phyloP scores from a whole-genome alignment of 2,329 filamentous ascomycete genomes.

The Fusarium tricinctum region DNA sequence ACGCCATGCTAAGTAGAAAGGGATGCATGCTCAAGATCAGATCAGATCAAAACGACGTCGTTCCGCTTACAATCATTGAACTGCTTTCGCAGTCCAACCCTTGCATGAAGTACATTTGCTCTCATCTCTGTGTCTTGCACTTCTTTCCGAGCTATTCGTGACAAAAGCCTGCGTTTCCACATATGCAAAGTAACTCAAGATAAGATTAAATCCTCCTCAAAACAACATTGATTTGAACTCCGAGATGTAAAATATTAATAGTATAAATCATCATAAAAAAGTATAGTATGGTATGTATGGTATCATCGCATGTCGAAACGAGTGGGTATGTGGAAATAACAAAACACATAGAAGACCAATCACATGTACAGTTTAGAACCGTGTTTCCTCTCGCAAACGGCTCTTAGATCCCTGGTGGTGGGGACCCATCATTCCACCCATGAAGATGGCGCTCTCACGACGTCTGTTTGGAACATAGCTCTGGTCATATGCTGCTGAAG shows the following conservation, averaged over 20 bases:
- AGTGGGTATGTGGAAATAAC: constrained; percentile 52
- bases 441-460: constrained; percentile 73
- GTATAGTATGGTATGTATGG: constrained; percentile 39
- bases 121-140: neutral
- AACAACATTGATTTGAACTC: constrained; percentile 20
- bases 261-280: constrained; percentile 45
- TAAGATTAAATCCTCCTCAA: constrained; percentile 29
- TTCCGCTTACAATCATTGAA: constrained; percentile 7
- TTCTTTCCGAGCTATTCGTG: constrained; percentile 5
- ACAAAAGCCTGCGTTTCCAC: constrained; percentile 4
- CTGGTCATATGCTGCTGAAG: constrained; percentile 55
- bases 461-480: constrained; percentile 63
- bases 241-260: constrained; percentile 45
- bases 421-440: constrained; percentile 62
- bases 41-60: constrained; percentile 8
- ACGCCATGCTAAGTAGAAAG: constrained; percentile 37
- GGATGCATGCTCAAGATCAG: constrained; percentile 9
- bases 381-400: constrained; percentile 68
- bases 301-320: constrained; percentile 52
- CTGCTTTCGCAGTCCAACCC: constrained; percentile 4
- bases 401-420: constrained; percentile 67
- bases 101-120: constrained; percentile 4
- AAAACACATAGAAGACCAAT: constrained; percentile 45
- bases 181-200: constrained; percentile 15
- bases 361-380: constrained; percentile 56